Evolutionary conservation across 2,329 filamentous ascomycete species (phyloP), one percentile per base, ranked within the genome.

Genomic region (Colletotrichum sp.): DNA sequence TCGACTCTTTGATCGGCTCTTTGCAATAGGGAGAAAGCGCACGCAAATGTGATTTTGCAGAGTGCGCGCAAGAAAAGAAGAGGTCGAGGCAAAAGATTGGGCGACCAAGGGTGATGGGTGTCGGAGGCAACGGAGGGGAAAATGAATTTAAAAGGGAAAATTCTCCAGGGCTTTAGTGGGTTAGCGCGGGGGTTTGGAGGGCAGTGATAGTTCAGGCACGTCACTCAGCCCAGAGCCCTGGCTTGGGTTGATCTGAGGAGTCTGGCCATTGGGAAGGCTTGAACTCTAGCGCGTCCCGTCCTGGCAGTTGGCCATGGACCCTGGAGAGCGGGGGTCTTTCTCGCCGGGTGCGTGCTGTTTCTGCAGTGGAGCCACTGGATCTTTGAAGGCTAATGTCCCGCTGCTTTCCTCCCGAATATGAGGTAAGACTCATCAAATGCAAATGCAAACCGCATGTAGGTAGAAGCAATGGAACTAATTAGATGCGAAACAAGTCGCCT

Each of bases 131-230:
- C 60, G 71, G 77, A 78, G 77, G 77, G 75, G 75, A 72, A 77
- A 72, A 73, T 75, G 66, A 69, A 43, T 77, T 77, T 78, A 76
- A 77, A 72, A 66, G 75, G 71, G 75, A 77, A 77, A 75, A 77
- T 74, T 75, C 68, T 70, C 71, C 64, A 78, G 75, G 76, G 68
- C 76, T 78, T 77, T 78, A 77, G 77, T 77, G 77, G 77, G 72
- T 72, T 77, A 73, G 72, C 38, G 77, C 75, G 75, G 77, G 77
- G 77, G 60, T 75, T 76, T 75, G 74, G 43, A 74, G 43, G 71
- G 74, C 63, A 32, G 57, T 76, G 71, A 74, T 75, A 75, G 38
- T 48, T 12, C 38, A 48, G 73, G 73, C 74, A 76, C 74, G 65
- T 69, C 74, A 69, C 71, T 64, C 52, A 67, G 72, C 61, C 26